These are phyloP conservation scores for Aspergillus nidulans DNA, from an alignment of 495 filamentous ascomycete genomes.

Conservation along the genomic window DNA sequence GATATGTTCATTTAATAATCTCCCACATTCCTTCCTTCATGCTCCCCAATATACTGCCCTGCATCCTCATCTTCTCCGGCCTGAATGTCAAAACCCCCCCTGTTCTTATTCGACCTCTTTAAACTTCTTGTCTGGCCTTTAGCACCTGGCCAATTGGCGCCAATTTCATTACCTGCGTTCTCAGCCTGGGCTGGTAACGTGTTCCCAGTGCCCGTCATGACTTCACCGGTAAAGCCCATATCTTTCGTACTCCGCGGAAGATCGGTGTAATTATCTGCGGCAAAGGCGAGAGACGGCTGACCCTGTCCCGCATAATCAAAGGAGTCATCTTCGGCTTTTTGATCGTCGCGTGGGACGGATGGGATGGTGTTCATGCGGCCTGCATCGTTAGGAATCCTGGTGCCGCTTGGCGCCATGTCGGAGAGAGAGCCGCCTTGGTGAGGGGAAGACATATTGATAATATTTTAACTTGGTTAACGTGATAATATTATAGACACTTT, in stretches of 20 bases:
- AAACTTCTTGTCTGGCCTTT: slow-evolving; percentile 2
- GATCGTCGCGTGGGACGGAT: slow-evolving; percentile 53
- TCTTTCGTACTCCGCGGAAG: slow-evolving; percentile 48
- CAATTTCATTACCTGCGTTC: slow-evolving; percentile 32
- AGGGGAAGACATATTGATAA: slow-evolving; percentile 17
- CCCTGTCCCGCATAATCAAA: slow-evolving; percentile 31
- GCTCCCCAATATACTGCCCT: no score
- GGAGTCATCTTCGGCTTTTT: slow-evolving; percentile 29
- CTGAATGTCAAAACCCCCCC: background rate
- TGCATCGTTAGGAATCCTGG: slow-evolving; percentile 50
- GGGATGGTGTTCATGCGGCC: slow-evolving; percentile 49
- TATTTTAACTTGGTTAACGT: no score
- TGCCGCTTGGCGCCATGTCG: slow-evolving; percentile 52
- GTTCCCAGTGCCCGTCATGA: slow-evolving; percentile 50
- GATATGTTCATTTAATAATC: background rate
- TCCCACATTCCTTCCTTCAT: no score
- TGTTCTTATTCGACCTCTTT: slow-evolving; percentile 2
- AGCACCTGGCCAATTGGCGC: slow-evolving; percentile 3
- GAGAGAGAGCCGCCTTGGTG: slow-evolving; percentile 33
- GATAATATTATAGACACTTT: no score
- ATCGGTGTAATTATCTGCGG: slow-evolving; percentile 49
- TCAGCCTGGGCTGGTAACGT: slow-evolving; percentile 41
- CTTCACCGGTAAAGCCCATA: slow-evolving; percentile 42
- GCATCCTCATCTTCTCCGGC: background rate
- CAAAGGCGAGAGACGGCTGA: slow-evolving; percentile 34